Evolutionary conservation across 768 basidiomycete genomes (phyloP).

Genomic region (Lactifluus echinatus): DNA sequence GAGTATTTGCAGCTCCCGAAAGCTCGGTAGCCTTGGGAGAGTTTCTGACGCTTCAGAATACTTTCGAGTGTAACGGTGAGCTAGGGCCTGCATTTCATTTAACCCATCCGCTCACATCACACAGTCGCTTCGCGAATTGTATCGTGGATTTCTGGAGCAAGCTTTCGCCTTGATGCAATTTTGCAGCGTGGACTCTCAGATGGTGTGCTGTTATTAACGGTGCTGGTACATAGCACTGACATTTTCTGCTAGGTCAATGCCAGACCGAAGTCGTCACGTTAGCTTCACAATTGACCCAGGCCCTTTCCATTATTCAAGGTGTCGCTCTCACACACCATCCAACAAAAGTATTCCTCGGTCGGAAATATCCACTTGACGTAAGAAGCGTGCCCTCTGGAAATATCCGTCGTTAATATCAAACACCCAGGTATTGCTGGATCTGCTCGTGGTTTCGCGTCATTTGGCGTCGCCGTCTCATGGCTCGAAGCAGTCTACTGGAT

Average conservation of each 20-base stretch:
- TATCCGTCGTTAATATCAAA: neutral
- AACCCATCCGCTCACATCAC: neutral
- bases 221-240: constrained; percentile 10
- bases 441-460: constrained; percentile 65
- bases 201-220: constrained; percentile 25
- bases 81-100: neutral
- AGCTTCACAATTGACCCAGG: constrained; percentile 44
- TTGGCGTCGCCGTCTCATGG: constrained; percentile 25
- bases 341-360: constrained; percentile 64
- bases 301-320: constrained; percentile 71
- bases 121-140: constrained; percentile 62
- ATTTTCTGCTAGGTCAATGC: constrained; percentile 22
- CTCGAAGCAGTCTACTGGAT: constrained; percentile 23
- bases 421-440: constrained; percentile 59
- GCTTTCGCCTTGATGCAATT: constrained; percentile 41
- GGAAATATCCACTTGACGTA: constrained; percentile 62
- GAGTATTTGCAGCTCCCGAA: constrained; percentile 47
- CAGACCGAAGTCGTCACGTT: constrained; percentile 41
- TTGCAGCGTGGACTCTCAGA: constrained; percentile 39
- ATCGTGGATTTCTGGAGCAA: constrained; percentile 49
- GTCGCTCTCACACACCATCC: constrained; percentile 56
- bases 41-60: constrained; percentile 54
- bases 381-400: constrained; percentile 16
- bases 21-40: constrained; percentile 35
- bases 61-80: constrained; percentile 79